Percentiles rank a stretch among this genome's conserved stretches.
Conservation (phyloP, 2,329 filamentous ascomycete genomes). For the Daldinia sp. region DNA sequence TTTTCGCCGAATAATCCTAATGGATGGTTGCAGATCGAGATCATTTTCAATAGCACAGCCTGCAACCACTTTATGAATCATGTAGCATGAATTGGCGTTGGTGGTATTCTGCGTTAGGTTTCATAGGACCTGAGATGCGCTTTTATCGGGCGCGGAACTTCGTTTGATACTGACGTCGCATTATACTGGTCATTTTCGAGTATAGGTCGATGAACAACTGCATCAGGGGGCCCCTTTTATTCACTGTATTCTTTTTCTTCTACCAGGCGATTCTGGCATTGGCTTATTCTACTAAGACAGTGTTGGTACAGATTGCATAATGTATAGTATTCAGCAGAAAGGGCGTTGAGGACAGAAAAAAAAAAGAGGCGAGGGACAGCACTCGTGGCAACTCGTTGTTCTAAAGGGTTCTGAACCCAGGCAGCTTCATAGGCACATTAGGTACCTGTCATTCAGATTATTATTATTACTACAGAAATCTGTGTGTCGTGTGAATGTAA, state of each 20-base stretch:
- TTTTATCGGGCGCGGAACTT: slow-evolving; percentile 9
- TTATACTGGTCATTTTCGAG: slow-evolving; percentile 16
- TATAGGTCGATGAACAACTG: slow-evolving; percentile 22
- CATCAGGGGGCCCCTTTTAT: slow-evolving; percentile 14
- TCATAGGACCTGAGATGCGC: slow-evolving; percentile 7
- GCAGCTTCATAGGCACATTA: slow-evolving; percentile 6
- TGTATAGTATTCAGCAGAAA: slow-evolving; percentile 38
- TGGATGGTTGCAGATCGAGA: slow-evolving; percentile 10
- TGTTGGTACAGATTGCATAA: slow-evolving; percentile 29
- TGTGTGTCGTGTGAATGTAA: not conserved
- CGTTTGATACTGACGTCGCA: slow-evolving; percentile 13
- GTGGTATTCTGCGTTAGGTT: slow-evolving; percentile 30
- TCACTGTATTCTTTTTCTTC: slow-evolving; percentile 9
- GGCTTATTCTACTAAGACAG: not conserved
- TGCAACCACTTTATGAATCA: slow-evolving; percentile 36
- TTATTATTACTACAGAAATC: not conserved
- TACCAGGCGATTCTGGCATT: slow-evolving; percentile 7
- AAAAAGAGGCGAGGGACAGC: slow-evolving; percentile 13
- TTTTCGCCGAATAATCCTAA: slow-evolving; percentile 11
- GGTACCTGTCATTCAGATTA: not conserved
- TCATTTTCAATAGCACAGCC: slow-evolving; percentile 7
- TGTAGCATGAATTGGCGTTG: slow-evolving; percentile 42
- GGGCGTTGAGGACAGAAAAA: slow-evolving; percentile 33
- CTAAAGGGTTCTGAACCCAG: not conserved
- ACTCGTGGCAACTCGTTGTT: slow-evolving; percentile 9